phyloP scores from a whole-genome alignment of 2,329 filamentous ascomycete species.

The Trichoderma pleuroti region DNA sequence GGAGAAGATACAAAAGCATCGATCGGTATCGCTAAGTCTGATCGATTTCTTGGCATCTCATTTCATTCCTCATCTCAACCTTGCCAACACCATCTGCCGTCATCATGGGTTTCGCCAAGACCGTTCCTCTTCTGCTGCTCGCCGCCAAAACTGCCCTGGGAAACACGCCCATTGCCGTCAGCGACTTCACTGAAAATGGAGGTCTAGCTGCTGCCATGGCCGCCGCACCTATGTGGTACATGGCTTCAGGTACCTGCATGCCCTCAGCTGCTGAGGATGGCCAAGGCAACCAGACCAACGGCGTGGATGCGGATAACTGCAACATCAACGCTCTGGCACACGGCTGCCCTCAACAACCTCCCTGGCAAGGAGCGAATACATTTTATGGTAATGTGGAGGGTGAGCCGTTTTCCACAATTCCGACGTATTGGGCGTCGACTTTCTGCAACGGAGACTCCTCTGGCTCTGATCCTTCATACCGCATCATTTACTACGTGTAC shows the following conservation, averaged over 20 bases:
- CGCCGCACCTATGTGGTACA: constrained; percentile 23
- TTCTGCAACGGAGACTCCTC: constrained; percentile 17
- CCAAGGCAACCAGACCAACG: constrained; percentile 22
- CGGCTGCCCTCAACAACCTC: constrained; percentile 19
- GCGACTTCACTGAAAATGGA: constrained; percentile 18
- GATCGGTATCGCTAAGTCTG: background rate
- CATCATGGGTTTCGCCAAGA: constrained; percentile 2
- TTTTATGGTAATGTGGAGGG: constrained; percentile 22
- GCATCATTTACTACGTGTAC: constrained; percentile 26
- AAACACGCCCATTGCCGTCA: constrained; percentile 19
- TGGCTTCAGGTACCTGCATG: constrained; percentile 23
- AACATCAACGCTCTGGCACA: constrained; percentile 19
- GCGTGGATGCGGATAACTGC: constrained; percentile 21
- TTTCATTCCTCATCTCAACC: background rate
- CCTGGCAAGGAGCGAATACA: constrained; percentile 21
- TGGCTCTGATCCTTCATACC: constrained; percentile 21
- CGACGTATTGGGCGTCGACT: constrained; percentile 21
- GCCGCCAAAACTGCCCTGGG: constrained; percentile 15
- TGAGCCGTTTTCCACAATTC: constrained; percentile 21
- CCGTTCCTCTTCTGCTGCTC: constrained; percentile 10
- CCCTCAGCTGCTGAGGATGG: constrained; percentile 23
- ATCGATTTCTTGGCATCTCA: background rate
- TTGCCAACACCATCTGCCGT: background rate
- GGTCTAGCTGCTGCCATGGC: constrained; percentile 20
- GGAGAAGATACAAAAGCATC: background rate